Conservation (phyloP, 2,329 filamentous ascomycete species). For the Fusarium humuli region DNA sequence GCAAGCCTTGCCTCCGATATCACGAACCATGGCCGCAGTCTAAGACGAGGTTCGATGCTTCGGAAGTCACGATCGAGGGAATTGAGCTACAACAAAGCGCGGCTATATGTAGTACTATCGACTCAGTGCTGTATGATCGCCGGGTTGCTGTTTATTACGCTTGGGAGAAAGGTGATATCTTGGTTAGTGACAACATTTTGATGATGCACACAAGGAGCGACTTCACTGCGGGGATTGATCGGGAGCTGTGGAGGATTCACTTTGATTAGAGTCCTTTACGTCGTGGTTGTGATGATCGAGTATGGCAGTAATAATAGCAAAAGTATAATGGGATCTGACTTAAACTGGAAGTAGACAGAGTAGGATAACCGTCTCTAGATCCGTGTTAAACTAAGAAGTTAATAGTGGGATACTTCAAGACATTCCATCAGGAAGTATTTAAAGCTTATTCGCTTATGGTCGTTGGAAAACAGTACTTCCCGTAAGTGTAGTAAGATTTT, state of each 20-base stretch:
- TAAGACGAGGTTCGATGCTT: constrained; percentile 64
- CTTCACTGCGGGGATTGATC: constrained; percentile 56
- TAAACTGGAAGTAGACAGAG: too few species aligned
- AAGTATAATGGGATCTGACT: too few species aligned
- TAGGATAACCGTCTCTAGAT: too few species aligned
- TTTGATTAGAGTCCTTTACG: constrained; percentile 52
- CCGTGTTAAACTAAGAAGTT: too few species aligned
- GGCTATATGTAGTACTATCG: constrained; percentile 55
- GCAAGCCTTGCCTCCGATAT: constrained; percentile 62
- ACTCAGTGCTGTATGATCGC: constrained; percentile 60
- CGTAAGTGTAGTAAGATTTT: too few species aligned
- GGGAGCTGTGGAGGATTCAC: constrained; percentile 64
- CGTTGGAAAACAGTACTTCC: too few species aligned
- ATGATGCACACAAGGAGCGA: constrained; percentile 63
- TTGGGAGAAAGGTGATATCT: constrained; percentile 67
- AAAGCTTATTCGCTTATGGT: too few species aligned
- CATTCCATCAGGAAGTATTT: too few species aligned
- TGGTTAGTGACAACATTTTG: constrained; percentile 64
- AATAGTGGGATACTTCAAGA: too few species aligned
- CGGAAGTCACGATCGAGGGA: constrained; percentile 57
- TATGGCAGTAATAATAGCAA: too few species aligned
- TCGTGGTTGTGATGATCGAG: neutral
- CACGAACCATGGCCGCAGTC: constrained; percentile 65
- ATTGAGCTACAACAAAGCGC: constrained; percentile 47
- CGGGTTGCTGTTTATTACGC: constrained; percentile 62